These are phyloP conservation scores for Podospora comata DNA, from an alignment of 495 filamentous ascomycete genomes.

Conservation along the genomic window DNA sequence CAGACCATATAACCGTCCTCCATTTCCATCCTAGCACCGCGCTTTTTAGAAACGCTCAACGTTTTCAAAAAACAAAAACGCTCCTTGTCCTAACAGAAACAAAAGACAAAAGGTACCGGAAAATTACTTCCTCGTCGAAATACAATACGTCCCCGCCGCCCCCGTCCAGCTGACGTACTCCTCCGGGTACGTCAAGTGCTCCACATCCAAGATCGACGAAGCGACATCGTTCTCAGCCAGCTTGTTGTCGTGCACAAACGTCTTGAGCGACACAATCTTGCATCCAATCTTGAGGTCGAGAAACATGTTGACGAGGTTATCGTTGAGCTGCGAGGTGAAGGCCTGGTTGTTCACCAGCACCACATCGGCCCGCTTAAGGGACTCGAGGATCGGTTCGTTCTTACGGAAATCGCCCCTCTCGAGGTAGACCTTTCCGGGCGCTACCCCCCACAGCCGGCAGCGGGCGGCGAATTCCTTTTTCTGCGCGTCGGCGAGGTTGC, in stretches of 20 bases:
- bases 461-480: conserved; percentile 79
- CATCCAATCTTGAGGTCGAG: conserved; percentile 90
- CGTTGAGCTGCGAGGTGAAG: conserved; percentile 82
- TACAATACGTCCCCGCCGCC: conserved; percentile 76
- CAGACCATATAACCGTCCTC: neutral
- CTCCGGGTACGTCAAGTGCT: conserved; percentile 73
- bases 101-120: neutral
- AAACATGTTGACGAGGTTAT: conserved; percentile 82
- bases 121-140: conserved; percentile 74
- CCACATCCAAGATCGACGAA: conserved; percentile 69
- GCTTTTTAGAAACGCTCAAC: neutral
- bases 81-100: neutral
- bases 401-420: conserved; percentile 81
- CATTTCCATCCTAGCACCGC: neutral
- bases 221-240: conserved; percentile 58
- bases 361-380: conserved; percentile 81
- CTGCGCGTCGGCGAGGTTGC: conserved; percentile 79
- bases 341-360: conserved; percentile 97
- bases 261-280: conserved; percentile 64
- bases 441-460: conserved; percentile 85
- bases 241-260: conserved; percentile 47
- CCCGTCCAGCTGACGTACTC: conserved; percentile 90
- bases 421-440: conserved; percentile 72
- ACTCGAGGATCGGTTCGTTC: conserved; percentile 63
- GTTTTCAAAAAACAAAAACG: neutral